Conservation (phyloP, 2,329 filamentous ascomycete species). For the Curvularia sp. region DNA sequence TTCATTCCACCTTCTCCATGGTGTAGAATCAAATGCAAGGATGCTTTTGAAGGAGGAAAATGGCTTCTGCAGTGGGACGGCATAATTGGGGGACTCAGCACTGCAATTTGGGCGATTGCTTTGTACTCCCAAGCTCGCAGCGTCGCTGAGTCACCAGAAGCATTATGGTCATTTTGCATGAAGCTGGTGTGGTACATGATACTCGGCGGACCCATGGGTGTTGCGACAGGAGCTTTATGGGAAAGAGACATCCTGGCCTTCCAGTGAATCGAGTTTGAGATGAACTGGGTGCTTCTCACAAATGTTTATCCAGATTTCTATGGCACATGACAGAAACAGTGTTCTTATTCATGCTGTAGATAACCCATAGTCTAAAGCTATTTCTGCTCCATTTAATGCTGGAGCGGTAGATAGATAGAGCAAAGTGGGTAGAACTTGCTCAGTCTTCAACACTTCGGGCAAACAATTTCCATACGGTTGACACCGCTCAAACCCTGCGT, state of each 20-base stretch:
- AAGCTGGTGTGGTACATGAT: conserved; percentile 2
- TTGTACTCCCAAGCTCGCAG: background rate
- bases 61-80: conserved; percentile 7
- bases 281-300: background rate
- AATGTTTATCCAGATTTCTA: background rate
- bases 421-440: background rate
- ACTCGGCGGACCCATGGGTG: background rate
- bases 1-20: conserved; percentile 3
- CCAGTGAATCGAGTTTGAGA: conserved; percentile 18
- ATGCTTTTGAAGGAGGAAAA: conserved; percentile 7
- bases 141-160: background rate
- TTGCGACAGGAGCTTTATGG: conserved; percentile 4
- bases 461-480: background rate
- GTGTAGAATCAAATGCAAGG: background rate
- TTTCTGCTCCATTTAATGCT: background rate
- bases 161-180: background rate
- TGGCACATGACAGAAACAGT: background rate
- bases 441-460: background rate
- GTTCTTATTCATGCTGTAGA: background rate
- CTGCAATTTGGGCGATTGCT: conserved; percentile 1
- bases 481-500: background rate
- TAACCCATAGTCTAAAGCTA: background rate
- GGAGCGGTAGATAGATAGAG: background rate
- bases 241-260: conserved; percentile 1
- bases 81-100: conserved; percentile 2